These are phyloP conservation scores for Babesia ovata DNA, from an alignment of 169 alveolate genomes.

Conservation along the genomic window DNA sequence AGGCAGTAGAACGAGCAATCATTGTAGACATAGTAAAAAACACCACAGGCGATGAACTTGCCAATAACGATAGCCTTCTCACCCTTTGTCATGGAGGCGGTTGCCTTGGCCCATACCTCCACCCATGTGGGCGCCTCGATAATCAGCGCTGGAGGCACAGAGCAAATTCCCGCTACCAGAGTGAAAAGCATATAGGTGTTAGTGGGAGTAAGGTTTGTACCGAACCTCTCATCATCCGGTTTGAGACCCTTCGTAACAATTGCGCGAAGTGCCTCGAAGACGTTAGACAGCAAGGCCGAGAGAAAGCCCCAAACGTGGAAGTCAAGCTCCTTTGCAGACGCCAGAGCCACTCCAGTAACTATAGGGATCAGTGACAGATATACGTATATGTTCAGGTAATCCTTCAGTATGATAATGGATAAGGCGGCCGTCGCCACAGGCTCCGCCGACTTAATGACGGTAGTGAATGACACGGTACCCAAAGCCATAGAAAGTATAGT, in stretches of 20 bases:
- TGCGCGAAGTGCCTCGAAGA: constrained; percentile 77
- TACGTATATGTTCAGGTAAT: constrained; percentile 64
- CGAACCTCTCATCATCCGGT: constrained; percentile 69
- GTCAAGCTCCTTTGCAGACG: constrained; percentile 77
- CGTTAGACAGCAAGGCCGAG: constrained; percentile 79
- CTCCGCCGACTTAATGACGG: constrained; percentile 82
- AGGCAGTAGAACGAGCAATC: constrained; percentile 82
- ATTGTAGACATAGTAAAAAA: constrained; percentile 80
- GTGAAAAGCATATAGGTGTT: constrained; percentile 79
- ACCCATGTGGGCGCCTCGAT: constrained; percentile 68
- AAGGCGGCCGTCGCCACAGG: constrained; percentile 82
- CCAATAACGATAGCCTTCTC: constrained; percentile 8
- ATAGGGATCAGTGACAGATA: constrained; percentile 79
- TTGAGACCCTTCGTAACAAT: constrained; percentile 71
- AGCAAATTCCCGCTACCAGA: constrained; percentile 71
- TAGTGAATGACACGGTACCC: constrained; percentile 84
- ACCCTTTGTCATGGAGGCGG: constrained; percentile 51
- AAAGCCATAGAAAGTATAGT: constrained; percentile 82
- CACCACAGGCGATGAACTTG: constrained; percentile 67
- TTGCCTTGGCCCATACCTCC: constrained; percentile 59
- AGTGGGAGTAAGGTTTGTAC: constrained; percentile 72
- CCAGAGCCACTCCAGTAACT: constrained; percentile 79
- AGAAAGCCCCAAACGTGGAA: constrained; percentile 77
- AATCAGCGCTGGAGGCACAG: constrained; percentile 72
- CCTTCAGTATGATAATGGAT: constrained; percentile 70